A percentile compares a stretch with the other conserved stretches of the same genome.
These are phyloP conservation scores for Fusarium bactridioides DNA, from an alignment of 2,329 filamentous ascomycete species.

Conservation along the genomic window DNA sequence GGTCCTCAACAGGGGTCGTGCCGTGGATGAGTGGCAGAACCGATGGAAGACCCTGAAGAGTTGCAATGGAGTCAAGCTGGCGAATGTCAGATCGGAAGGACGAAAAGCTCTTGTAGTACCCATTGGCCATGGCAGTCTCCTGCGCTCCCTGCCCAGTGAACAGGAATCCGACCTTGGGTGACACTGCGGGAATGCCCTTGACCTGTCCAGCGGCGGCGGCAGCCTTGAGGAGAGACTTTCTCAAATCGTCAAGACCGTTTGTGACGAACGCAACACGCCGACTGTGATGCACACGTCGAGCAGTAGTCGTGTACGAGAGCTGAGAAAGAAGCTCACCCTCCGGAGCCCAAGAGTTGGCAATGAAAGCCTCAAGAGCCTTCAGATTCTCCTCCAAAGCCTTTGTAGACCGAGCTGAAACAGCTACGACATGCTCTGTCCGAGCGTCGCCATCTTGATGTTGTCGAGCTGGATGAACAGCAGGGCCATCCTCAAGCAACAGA, in stretches of 20 bases:
- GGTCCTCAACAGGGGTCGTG: background rate
- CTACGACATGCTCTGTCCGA: background rate
- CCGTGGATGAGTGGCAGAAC: background rate
- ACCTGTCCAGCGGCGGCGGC: rapidly evolving
- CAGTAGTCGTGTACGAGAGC: background rate
- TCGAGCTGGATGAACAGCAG: background rate
- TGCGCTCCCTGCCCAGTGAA: background rate
- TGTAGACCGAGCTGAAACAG: background rate
- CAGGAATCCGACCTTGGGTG: background rate
- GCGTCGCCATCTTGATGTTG: background rate
- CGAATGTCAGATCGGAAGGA: background rate
- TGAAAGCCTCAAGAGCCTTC: background rate
- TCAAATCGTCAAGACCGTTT: background rate
- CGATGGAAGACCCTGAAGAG: background rate
- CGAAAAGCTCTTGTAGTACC: background rate
- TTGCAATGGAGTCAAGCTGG: background rate
- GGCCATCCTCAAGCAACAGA: background rate
- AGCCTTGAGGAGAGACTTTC: background rate
- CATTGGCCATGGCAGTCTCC: background rate
- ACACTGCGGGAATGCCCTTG: background rate
- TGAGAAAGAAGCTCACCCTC: background rate
- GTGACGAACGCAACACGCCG: background rate
- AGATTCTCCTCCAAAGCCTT: background rate
- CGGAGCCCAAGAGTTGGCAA: background rate
- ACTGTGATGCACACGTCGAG: background rate